Base-by-base conservation (phyloP, 176 grass and related monocot genomes). In the Oryza rufipogon region DNA sequence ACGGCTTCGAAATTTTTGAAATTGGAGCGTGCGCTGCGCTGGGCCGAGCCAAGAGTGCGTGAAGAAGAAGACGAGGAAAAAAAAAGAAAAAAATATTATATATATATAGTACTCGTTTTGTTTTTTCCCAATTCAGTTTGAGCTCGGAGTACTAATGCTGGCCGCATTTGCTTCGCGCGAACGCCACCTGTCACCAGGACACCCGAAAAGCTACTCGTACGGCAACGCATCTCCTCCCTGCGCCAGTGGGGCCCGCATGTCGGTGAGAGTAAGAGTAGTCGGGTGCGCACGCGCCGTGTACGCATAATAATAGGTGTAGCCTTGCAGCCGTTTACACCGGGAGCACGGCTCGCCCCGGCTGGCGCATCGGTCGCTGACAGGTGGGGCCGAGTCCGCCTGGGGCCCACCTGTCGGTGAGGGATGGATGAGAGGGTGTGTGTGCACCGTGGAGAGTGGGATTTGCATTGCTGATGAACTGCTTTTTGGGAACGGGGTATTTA, bases 211-310 rank as follows among this genome's bases (percentile, higher is more conserved):
- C 71, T 75, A 36, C 30, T 0, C 30, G 30, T 32, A 32, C 58
- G 26, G 6, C 7, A 0, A 83, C 39, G 4, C 34, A 36, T 32
- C 30, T 32, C 34, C 34, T 36, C 34, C 36, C 36, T 1, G 6
- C 39, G 8, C 1, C 6, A 41, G 39, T 8, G 6, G 39, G 23
- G 3, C 6, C 73, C 7, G 0, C 3, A 45, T 0, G 23, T 61
- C 48, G 33, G 83, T 34, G 16, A 2, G 0, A 0, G 0, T 0
- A 1, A 0, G 0, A 0, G 12, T 19, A 6, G 2, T 6, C 12
- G 9, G 0, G 16, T 38, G 73, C 9, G 17, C 30, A 12, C 17
- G 2, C 8, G 4, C 14, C 2, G 66, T 3, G 79, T 81, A n/a
- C 20, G 44, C 63, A 6, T 4, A 38, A 38, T 0, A 38, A 38